Percentiles rank a stretch among this genome's conserved stretches.
Conservation (phyloP, 257 asterid genomes). For the Ligustrum vulgare region DNA sequence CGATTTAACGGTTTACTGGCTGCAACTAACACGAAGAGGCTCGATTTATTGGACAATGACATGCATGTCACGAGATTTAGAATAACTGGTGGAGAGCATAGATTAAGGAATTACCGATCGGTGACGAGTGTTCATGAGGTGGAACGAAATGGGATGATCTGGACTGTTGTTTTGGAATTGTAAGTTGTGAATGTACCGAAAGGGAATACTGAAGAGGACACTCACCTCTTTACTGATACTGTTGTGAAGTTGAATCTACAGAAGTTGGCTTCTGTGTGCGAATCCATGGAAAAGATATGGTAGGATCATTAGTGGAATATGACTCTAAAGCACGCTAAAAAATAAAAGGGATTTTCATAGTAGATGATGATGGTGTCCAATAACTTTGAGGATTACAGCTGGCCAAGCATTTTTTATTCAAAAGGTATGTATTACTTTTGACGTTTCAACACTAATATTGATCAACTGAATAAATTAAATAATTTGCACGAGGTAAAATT, state of each 20-base stretch:
- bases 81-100: constrained; percentile 82
- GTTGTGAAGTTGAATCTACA: constrained; percentile 78
- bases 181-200: constrained; percentile 87
- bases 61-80: constrained; percentile 79
- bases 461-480: too few relatives aligned
- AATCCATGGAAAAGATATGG: too few relatives aligned
- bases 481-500: too few relatives aligned
- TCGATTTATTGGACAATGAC: constrained; percentile 71
- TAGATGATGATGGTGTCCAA: too few relatives aligned
- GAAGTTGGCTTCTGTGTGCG: constrained; percentile 68
- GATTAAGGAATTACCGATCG: constrained; percentile 71
- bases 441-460: too few relatives aligned
- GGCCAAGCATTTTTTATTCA: too few relatives aligned
- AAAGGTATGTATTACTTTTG: too few relatives aligned
- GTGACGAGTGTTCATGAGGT: constrained; percentile 69
- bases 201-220: constrained; percentile 90
- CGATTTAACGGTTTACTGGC: constrained; percentile 93
- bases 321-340: too few relatives aligned
- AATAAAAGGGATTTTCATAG: too few relatives aligned
- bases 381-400: too few relatives aligned
- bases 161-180: constrained; percentile 71
- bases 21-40: constrained; percentile 79
- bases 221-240: constrained; percentile 82
- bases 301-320: too few relatives aligned
- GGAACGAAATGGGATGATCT: constrained; percentile 39